A percentile compares a stretch with the other conserved stretches of the same genome.
Evolutionary conservation across 352 stramenopile species (phyloP).

Genomic region (Pythium sukuiense): DNA sequence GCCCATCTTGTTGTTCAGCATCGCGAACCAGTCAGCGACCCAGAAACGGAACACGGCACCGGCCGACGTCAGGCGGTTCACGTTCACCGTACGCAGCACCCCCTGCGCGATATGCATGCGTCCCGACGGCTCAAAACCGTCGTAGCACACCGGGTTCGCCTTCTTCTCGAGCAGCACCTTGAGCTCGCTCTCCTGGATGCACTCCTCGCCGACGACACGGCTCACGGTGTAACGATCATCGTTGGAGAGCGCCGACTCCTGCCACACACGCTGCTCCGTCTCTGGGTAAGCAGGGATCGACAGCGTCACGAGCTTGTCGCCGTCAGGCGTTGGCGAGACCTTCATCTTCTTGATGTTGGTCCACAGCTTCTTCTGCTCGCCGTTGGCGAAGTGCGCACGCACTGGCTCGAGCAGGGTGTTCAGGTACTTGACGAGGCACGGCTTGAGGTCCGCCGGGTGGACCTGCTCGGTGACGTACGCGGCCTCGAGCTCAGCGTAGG

Average conservation of each 20-base stretch:
- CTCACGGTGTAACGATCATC: conserved; percentile 81
- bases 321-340: conserved; percentile 56
- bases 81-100: conserved; percentile 96
- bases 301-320: conserved; percentile 74
- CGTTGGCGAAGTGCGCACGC: conserved; percentile 93
- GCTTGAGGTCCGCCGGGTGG: conserved; percentile 97
- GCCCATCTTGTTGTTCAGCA: conserved; percentile 99
- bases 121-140: conserved; percentile 98
- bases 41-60: conserved; percentile 99
- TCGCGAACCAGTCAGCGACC: conserved; percentile 99
- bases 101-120: conserved; percentile 99
- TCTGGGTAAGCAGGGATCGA: conserved; percentile 63
- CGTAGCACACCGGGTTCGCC: conserved; percentile 92
- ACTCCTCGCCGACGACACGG: conserved; percentile 91
- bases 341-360: conserved; percentile 92
- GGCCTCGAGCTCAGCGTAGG: conserved; percentile 88
- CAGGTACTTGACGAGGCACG: conserved; percentile 90
- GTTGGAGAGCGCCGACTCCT: conserved; percentile 72
- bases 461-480: conserved; percentile 92
- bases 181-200: conserved; percentile 92
- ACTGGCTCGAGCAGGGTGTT: conserved; percentile 96
- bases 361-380: conserved; percentile 95
- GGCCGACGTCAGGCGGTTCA: conserved; percentile 90
- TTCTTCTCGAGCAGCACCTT: conserved; percentile 86
- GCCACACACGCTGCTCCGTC: conserved; percentile 61